Evolutionary conservation across 768 basidiomycete species (phyloP).

Genomic region (Tylopilus rubrobrunneus): DNA sequence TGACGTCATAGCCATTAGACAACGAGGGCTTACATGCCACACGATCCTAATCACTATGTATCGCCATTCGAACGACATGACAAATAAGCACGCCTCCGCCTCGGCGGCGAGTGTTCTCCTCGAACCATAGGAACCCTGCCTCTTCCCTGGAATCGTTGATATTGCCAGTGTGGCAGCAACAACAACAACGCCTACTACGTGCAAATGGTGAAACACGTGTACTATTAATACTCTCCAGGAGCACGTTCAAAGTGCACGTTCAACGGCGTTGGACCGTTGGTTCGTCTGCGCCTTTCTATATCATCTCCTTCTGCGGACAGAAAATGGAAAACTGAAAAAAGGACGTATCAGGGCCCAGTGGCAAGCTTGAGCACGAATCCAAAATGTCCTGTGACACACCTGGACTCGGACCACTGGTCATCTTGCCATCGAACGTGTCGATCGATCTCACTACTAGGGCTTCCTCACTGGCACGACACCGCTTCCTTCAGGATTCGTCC

Average conservation of each 20-base stretch:
- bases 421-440: not conserved
- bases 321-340: not conserved
- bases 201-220: no score
- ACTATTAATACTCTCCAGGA: no score
- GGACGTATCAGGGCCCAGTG: not conserved
- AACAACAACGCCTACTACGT: no score
- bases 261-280: not conserved
- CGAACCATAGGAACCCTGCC: no score
- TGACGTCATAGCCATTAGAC: slow-evolving; percentile 92
- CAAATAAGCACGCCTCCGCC: not conserved
- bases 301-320: not conserved
- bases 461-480: not conserved
- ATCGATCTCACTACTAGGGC: not conserved
- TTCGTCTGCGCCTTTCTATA: not conserved
- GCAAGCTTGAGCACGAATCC: no score
- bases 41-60: not conserved
- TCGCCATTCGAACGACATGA: not conserved
- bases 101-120: no score
- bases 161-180: not conserved
- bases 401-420: no score
- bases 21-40: slow-evolving; percentile 54
- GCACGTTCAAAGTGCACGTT: not conserved
- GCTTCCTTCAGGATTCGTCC: not conserved
- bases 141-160: not conserved
- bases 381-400: not conserved